phyloP scores from a whole-genome alignment of 2,329 filamentous ascomycete genomes.

The Karstenula rhodostoma region DNA sequence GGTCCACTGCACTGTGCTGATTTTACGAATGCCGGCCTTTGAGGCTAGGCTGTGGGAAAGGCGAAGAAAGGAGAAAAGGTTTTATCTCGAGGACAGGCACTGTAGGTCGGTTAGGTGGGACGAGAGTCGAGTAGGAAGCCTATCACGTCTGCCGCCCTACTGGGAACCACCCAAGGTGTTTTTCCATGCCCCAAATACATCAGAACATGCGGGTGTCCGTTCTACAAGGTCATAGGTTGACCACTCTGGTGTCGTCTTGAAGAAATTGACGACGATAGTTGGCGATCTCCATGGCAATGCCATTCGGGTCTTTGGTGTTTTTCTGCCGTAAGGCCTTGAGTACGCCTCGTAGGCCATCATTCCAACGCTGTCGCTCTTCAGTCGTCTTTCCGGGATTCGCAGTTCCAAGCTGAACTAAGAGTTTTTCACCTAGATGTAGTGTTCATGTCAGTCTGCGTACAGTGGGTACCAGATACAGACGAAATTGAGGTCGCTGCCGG shows the following conservation, averaged over 20 bases:
- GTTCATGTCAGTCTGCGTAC: conserved; percentile 50
- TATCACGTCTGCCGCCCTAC: neutral
- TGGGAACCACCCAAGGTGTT: neutral
- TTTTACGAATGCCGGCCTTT: conserved; percentile 3
- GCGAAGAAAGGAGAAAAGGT: conserved; percentile 1
- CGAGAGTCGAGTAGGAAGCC: neutral
- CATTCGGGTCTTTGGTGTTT: conserved; percentile 48
- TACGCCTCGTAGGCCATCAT: conserved; percentile 47
- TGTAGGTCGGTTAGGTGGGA: neutral
- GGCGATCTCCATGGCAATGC: conserved; percentile 50
- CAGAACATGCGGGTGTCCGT: neutral
- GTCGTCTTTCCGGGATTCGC: conserved; percentile 68
- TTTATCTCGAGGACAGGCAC: neutral
- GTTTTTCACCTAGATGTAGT: conserved; percentile 69
- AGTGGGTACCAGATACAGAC: conserved; percentile 37
- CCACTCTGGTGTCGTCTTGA: conserved; percentile 49
- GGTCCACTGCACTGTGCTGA: neutral
- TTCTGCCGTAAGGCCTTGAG: conserved; percentile 48
- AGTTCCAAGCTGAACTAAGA: conserved; percentile 75
- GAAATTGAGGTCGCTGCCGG: conserved; percentile 23
- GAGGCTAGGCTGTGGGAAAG: neutral
- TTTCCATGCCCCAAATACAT: neutral
- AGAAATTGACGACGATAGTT: conserved; percentile 51
- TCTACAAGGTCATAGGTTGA: conserved; percentile 42
- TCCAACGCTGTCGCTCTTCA: conserved; percentile 64